Percentiles rank a stretch among this genome's conserved stretches.
These are phyloP conservation scores for Fusarium sp. DNA, from an alignment of 2,329 filamentous ascomycete genomes.

Conservation along the genomic window DNA sequence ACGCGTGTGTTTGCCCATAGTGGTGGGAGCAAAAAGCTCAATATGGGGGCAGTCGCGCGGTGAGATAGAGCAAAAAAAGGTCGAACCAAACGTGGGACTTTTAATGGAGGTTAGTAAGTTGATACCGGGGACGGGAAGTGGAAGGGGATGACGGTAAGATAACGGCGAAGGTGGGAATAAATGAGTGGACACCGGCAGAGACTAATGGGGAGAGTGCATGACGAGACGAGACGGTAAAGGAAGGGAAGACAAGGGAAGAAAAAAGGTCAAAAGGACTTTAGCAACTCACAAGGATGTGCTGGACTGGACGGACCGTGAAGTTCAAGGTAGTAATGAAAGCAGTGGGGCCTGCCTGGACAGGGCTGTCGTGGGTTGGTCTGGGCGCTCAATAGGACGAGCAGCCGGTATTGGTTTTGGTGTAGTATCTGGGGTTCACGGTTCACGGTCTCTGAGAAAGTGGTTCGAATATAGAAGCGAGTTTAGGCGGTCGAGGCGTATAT, in stretches of 20 bases:
- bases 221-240: constrained; percentile 44
- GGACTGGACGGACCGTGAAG: constrained; percentile 43
- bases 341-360: constrained; percentile 45
- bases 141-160: constrained; percentile 36
- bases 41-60: constrained; percentile 32
- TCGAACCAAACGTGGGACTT: constrained; percentile 30
- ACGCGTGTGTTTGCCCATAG: constrained; percentile 65
- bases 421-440: constrained; percentile 37
- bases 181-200: constrained; percentile 41
- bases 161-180: constrained; percentile 40
- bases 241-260: constrained; percentile 17
- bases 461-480: constrained; percentile 38
- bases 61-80: constrained; percentile 11
- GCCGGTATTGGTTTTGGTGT: constrained; percentile 18
- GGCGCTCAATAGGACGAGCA: constrained; percentile 43
- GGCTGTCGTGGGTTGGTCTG: constrained; percentile 43
- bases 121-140: constrained; percentile 36
- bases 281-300: constrained; percentile 37
- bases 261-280: constrained; percentile 33
- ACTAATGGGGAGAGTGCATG: constrained; percentile 45
- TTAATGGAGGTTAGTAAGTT: constrained; percentile 35
- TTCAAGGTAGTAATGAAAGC: constrained; percentile 42
- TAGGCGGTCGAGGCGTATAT: constrained; percentile 29
- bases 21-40: constrained; percentile 51
- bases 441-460: constrained; percentile 30